Evolutionary conservation across 2,329 filamentous ascomycete genomes (phyloP), one percentile per base, ranked within the genome.

Genomic region (Westerdykella ornata): DNA sequence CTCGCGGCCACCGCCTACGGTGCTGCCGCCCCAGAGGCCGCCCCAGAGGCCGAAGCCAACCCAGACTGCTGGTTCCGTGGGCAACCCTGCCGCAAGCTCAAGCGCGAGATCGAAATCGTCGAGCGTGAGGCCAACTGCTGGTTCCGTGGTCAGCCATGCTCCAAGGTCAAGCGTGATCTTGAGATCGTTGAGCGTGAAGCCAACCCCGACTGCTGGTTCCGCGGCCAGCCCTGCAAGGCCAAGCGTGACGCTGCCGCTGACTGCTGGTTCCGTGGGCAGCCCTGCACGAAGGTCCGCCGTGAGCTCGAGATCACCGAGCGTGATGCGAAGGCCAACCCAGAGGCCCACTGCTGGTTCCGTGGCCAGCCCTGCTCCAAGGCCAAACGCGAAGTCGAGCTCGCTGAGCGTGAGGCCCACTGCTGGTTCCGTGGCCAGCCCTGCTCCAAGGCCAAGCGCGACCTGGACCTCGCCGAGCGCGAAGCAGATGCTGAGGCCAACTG

Each of bases 1-100:
- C 45, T 74, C 37, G 67, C 67, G 39, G 65, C 65, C 37, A 65
- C 66, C 53, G 57, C 64, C 48, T 58, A 64, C 45, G 60, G 60
- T 39, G 65, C 68, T 42, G 65, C 60, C 57, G 48, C 65, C 41
- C 68, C 68, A 51, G 60, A 65, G 48, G 58, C 66, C 43, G 57
- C 65, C 46, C 35, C 42, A 14, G 52, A 55, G 7, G 51, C 60
- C 9, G 45, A 66, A 43, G 51, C 55, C 42, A 54, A 68, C 19
- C 57, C 68, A 22, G 47, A 31, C 43, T 54, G 52, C 43, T 35
- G 39, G 22, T 45, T 38, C 37, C 40, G 35, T n/a, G 52, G 54
- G 13, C 46, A 52, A 41, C 46, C 51, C 15, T 57, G 51, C 49
- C 28, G 28, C 34, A 46, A 45, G 40, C 29, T 29, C 13, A 43